A percentile compares a stretch with the other conserved stretches of the same genome.
phyloP scores from a whole-genome alignment of 805 yeast species.

The Candida odintsovae region DNA sequence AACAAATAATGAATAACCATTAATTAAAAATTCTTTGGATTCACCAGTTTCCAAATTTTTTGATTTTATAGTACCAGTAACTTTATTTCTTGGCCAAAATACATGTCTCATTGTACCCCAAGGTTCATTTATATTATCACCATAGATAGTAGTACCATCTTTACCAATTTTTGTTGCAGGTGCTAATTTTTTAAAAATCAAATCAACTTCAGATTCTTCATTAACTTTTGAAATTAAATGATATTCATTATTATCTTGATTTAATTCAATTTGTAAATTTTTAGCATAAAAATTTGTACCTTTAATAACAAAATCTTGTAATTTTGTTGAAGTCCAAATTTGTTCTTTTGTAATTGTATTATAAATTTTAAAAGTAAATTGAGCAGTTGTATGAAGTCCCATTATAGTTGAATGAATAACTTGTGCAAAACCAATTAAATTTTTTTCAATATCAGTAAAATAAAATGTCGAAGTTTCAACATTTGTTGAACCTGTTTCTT shows the following conservation, averaged over 20 bases:
- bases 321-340: conserved; percentile 88
- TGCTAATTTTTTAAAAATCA: conserved; percentile 52
- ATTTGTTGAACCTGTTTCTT: conserved; percentile 70
- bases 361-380: conserved; percentile 83
- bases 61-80: conserved; percentile 56
- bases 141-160: conserved; percentile 82
- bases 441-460: conserved; percentile 57
- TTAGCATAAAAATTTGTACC: conserved; percentile 81
- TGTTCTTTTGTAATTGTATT: conserved; percentile 40
- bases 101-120: conserved; percentile 98
- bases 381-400: conserved; percentile 86
- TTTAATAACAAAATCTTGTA: conserved; percentile 68
- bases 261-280: conserved; percentile 56
- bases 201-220: conserved; percentile 64
- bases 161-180: conserved; percentile 88
- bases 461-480: conserved; percentile 96
- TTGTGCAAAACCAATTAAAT: conserved; percentile 84
- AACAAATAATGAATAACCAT: conserved; percentile 66
- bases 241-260: conserved; percentile 46
- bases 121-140: conserved; percentile 75
- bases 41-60: conserved; percentile 23
- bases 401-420: conserved; percentile 89
- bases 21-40: conserved; percentile 26
- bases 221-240: conserved; percentile 60
- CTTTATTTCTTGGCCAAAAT: conserved; percentile 90